phyloP scores from a whole-genome alignment of 495 filamentous ascomycete genomes.

The Pyronema domesticum region DNA sequence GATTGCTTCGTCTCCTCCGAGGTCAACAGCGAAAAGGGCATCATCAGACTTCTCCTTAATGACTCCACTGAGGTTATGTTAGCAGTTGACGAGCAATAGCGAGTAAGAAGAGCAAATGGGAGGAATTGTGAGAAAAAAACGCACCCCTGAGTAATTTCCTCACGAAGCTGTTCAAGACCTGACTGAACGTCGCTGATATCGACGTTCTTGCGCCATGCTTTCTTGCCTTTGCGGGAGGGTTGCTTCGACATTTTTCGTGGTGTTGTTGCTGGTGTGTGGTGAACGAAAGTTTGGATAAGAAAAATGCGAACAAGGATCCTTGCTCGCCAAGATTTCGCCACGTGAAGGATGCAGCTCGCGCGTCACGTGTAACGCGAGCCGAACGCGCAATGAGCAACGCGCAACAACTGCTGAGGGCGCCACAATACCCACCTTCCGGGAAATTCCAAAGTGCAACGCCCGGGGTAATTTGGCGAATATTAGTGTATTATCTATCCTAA shows the following conservation, averaged over 20 bases:
- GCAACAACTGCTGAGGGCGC: too few species aligned
- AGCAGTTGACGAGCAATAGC: neutral
- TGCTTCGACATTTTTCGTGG: slow-evolving; percentile 39
- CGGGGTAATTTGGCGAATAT: too few species aligned
- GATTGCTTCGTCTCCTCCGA: slow-evolving; percentile 43
- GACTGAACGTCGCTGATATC: slow-evolving; percentile 69
- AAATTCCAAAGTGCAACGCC: too few species aligned
- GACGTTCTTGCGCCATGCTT: slow-evolving; percentile 96
- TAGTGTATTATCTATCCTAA: too few species aligned
- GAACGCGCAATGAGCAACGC: too few species aligned
- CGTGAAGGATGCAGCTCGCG: too few species aligned
- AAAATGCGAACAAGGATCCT: neutral
- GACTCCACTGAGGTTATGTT: slow-evolving; percentile 46
- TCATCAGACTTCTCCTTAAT: slow-evolving; percentile 37
- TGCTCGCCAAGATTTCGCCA: neutral
- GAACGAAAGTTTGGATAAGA: neutral
- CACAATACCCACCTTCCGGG: too few species aligned
- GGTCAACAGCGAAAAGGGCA: slow-evolving; percentile 69
- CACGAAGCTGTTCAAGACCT: slow-evolving; percentile 66
- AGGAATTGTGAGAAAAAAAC: slow-evolving; percentile 6
- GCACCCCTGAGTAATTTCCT: slow-evolving; percentile 79
- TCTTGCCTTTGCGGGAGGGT: slow-evolving; percentile 90
- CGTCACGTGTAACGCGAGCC: too few species aligned
- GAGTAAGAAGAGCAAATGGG: neutral
- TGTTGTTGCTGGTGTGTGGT: neutral